Base-by-base conservation (phyloP, 1,139 yeast species). In the Kodamaea sp. region DNA sequence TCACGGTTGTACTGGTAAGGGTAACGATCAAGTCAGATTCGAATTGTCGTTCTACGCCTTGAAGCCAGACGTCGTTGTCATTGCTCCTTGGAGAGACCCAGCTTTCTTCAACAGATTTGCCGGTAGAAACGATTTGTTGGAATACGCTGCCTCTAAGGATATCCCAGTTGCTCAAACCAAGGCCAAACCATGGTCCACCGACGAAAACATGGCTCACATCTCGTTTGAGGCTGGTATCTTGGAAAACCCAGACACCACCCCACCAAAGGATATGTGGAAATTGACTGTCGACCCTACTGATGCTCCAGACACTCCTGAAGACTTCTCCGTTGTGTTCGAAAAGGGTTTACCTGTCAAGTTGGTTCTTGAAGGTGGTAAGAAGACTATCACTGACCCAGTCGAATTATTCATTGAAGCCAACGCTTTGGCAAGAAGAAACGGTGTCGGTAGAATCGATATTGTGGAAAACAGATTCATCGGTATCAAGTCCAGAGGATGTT, bases 251-350 rank as follows among this genome's bases (percentile, higher is more conserved):
- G 88, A 92, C 65, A 81, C 92, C 53, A 92, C 98, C 35, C 98
- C 98, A 48, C 98, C 98, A 68, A 90, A 88, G 74, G 98, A 92
- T 66, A 92, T 92, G 98, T 92, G 98, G 98, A 92, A 92, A 73
- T 80, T 92, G 63, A 92, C 96, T 34, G 89, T 86, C 42, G 98
- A 90, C 66, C 97, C 98, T 55, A 63, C 73, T 35, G 96, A 92
- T 58, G 97, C 98, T 37, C 98, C 98, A 55, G 80, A 87, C 43
- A 71, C 73, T 36, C 97, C 97, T 54, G 97, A 92, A 73, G 83
- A 83, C 59, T 81, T 92, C 65, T 70, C 86, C 20, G 80, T 92
- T 44, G 82, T 76, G 43, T 92, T 88, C 60, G 81, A 78, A 55
- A 75, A 86, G 70, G 98, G 98, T 66, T 66, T 85, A 47, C 98